Evolutionary conservation across 2,329 filamentous ascomycete species (phyloP).

Genomic region (Colletotrichum spaethianum): DNA sequence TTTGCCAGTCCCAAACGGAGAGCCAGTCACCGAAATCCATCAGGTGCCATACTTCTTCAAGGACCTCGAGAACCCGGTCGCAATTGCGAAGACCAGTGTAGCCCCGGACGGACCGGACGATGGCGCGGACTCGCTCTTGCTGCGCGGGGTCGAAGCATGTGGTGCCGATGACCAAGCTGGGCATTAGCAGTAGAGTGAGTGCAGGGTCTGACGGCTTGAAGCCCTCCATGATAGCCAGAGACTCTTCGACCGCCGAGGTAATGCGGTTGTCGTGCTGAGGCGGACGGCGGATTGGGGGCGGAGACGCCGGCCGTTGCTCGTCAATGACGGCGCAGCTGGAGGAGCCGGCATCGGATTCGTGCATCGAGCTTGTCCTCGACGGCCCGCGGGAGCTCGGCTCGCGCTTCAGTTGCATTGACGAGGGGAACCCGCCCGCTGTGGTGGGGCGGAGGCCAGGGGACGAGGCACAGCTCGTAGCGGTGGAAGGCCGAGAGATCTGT

Average conservation of each 20-base stretch:
- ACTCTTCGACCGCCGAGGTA: slow-evolving; percentile 69
- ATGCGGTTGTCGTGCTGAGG: slow-evolving; percentile 66
- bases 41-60: slow-evolving; percentile 72
- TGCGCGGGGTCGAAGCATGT: slow-evolving; percentile 68
- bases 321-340: slow-evolving; percentile 32
- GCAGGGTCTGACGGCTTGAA: slow-evolving; percentile 71
- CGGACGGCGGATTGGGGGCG: slow-evolving; percentile 63
- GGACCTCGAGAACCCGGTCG: slow-evolving; percentile 65
- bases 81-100: slow-evolving; percentile 74
- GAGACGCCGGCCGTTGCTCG: slow-evolving; percentile 52
- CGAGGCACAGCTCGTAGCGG: slow-evolving; percentile 51
- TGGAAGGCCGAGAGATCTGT: slow-evolving; percentile 41
- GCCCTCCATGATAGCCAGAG: slow-evolving; percentile 66
- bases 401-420: slow-evolving; percentile 48
- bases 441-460: slow-evolving; percentile 49
- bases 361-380: slow-evolving; percentile 57
- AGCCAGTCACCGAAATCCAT: slow-evolving; percentile 72
- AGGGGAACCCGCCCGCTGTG: slow-evolving; percentile 35
- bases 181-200: slow-evolving; percentile 72
- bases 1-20: slow-evolving; percentile 76
- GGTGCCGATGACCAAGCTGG: slow-evolving; percentile 73
- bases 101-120: slow-evolving; percentile 65
- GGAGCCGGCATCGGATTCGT: slow-evolving; percentile 47
- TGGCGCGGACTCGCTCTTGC: slow-evolving; percentile 65
- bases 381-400: slow-evolving; percentile 51